A percentile compares a stretch with the other conserved stretches of the same genome.
Evolutionary conservation across 1,284 basidiomycete genomes (phyloP).

Genomic region (Takashimella koratensis): DNA sequence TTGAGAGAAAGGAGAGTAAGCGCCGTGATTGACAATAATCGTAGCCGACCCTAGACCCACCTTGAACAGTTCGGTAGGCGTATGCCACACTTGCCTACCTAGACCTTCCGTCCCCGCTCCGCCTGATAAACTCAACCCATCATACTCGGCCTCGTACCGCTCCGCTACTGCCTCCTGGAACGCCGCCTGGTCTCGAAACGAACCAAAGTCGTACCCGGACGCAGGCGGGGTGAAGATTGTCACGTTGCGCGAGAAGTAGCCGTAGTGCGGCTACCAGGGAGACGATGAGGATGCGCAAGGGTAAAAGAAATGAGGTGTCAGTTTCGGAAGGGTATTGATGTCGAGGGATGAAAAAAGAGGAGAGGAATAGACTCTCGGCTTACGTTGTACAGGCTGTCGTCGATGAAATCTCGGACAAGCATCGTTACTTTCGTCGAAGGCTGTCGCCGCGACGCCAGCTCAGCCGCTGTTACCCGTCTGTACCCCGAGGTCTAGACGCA

Average conservation of each 20-base stretch:
- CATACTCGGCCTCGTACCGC: conserved; percentile 58
- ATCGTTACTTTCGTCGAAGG: conserved; percentile 84
- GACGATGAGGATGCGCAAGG: too few species aligned
- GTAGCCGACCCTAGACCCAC: conserved; percentile 56
- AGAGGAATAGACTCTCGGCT: conserved; percentile 8
- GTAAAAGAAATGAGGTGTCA: neutral
- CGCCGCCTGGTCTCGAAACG: conserved; percentile 64
- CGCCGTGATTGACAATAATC: neutral
- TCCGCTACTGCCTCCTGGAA: conserved; percentile 78
- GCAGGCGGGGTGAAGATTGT: conserved; percentile 73
- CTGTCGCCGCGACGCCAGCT: conserved; percentile 58
- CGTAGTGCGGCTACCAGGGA: conserved; percentile 67
- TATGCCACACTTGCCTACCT: conserved; percentile 96
- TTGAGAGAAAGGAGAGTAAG: conserved; percentile 8
- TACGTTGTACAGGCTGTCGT: conserved; percentile 89
- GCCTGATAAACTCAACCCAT: conserved; percentile 46
- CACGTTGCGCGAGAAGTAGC: conserved; percentile 91
- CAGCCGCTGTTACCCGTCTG: conserved; percentile 68
- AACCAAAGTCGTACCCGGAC: conserved; percentile 63
- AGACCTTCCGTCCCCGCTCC: conserved; percentile 55
- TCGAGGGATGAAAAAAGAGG: neutral
- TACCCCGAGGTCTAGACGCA: conserved; percentile 42
- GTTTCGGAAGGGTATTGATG: neutral
- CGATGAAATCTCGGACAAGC: conserved; percentile 94
- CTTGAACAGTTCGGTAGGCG: conserved; percentile 96